Evolutionary conservation across 306 rosid genomes (phyloP).

Genomic region (Cyclanthera cordifolia): DNA sequence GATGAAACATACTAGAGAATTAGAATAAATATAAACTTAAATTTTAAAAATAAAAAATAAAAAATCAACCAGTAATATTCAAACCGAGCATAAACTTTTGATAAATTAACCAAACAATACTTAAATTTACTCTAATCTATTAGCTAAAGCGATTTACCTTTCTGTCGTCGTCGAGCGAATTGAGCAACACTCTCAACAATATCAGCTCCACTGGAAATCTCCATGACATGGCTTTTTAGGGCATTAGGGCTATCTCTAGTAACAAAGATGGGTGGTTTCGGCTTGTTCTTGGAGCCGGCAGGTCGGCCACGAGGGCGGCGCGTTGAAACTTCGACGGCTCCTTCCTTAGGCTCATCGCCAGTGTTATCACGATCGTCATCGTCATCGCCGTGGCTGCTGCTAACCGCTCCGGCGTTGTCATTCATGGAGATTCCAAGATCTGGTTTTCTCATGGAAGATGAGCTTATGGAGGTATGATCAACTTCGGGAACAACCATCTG

Average conservation of each 20-base stretch:
- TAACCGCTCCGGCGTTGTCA: conserved; percentile 15
- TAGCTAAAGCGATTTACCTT: conserved; percentile 27
- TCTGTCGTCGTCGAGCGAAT: conserved; percentile 56
- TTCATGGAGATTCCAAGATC: conserved; percentile 70
- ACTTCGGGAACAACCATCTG: conserved; percentile 41
- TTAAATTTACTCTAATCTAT: not conserved
- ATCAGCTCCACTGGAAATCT: conserved; percentile 62
- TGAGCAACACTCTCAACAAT: conserved; percentile 45
- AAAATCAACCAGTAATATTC: no score
- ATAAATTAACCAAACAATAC: not conserved
- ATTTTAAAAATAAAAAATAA: no score
- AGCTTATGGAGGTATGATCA: conserved; percentile 20
- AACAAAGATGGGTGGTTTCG: conserved; percentile 59
- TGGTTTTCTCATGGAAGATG: conserved; percentile 41
- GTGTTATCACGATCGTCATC: conserved; percentile 53
- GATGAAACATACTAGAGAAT: no score
- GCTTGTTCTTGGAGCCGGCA: conserved; percentile 65
- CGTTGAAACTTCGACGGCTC: conserved; percentile 37
- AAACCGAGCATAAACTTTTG: no score
- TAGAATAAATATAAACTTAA: no score
- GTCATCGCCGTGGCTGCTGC: conserved; percentile 14
- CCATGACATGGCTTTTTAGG: conserved; percentile 74
- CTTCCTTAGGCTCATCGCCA: conserved; percentile 54
- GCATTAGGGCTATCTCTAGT: conserved; percentile 86
- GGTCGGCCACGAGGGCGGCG: conserved; percentile 69